Evolutionary conservation across 768 basidiomycete genomes (phyloP), one percentile per base, ranked within the genome.

Genomic region (Lenzites betulinus): DNA sequence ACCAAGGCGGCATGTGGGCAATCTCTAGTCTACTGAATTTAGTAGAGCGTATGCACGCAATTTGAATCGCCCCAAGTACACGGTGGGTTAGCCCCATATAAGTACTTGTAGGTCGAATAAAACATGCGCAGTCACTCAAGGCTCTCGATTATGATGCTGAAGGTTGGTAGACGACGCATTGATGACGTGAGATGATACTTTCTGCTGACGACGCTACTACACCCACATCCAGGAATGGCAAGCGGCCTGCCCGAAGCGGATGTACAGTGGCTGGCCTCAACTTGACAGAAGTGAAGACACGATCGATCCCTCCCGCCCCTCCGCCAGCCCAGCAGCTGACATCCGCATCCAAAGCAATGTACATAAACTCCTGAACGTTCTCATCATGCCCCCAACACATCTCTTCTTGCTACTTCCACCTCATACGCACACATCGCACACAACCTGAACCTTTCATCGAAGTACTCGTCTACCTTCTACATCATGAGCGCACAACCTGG

Each of bases 401-500:
- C 6, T 39, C 38, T 39, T 18, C 13, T 7, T 13, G 13, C 38
- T 18, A 3, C 41, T 25, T 49, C 46, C 26, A 16, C 33, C 36
- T 38, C 43, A n/a, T n/a, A 22, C 22, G 2, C 22, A 33, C 43
- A 44, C 12, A 44, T n/a, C 22, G 8, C 43, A 15, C 20, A 20
- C 51, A 26, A 22, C 8, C 23, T n/a, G n/a, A n/a, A 23, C 26
- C 20, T 42, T 16, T 16, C 23, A n/a, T 22, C 22, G 18, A 38
- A 54, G 6, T 28, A 18, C 35, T 13, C 35, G 2, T 11, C 22
- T 20, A 22, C 2, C 36, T 39, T 4, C 38, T 33, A 39, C 38
- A 39, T 13, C n/a, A 62, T 58, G 57, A 58, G 53, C 26, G 33
- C 51, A 33, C 46, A 55, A 12, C 13, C n/a, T n/a, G 43, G 38